phyloP scores from a whole-genome alignment of 129 eudicot species.

The Oenanthe sinensis region DNA sequence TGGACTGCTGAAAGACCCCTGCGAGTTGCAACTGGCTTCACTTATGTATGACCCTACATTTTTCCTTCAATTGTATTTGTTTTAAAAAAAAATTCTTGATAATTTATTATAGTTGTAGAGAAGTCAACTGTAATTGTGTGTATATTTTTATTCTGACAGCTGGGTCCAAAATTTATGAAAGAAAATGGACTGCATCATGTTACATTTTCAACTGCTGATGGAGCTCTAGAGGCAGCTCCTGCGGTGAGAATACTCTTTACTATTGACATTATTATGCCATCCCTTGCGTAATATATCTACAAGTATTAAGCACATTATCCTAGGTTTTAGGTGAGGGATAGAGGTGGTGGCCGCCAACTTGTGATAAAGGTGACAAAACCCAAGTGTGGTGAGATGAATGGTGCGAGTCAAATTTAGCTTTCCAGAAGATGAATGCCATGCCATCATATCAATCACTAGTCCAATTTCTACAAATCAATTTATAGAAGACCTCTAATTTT shows the following conservation, averaged over 20 bases:
- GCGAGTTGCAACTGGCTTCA: slow-evolving; percentile 92
- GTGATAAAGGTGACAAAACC: neutral
- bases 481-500: neutral
- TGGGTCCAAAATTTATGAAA: slow-evolving; percentile 82
- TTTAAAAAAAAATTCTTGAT: too few relatives aligned
- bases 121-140: slow-evolving; percentile 8
- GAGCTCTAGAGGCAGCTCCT: slow-evolving; percentile 98
- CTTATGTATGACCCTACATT: slow-evolving; percentile 56
- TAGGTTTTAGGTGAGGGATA: neutral
- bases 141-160: slow-evolving; percentile 27
- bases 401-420: neutral
- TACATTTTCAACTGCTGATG: slow-evolving; percentile 91
- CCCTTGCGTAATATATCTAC: neutral
- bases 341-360: neutral
- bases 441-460: neutral
- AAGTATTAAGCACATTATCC: neutral
- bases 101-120: neutral
- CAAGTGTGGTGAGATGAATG: neutral
- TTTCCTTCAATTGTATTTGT: slow-evolving; percentile 12
- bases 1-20: slow-evolving; percentile 94
- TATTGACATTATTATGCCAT: neutral
- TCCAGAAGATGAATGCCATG: neutral
- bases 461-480: neutral
- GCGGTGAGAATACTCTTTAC: slow-evolving; percentile 52
- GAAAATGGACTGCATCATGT: slow-evolving; percentile 83